Evolutionary conservation across 2,329 filamentous ascomycete genomes (phyloP), one percentile per base, ranked within the genome.

Genomic region (Alternaria atra): DNA sequence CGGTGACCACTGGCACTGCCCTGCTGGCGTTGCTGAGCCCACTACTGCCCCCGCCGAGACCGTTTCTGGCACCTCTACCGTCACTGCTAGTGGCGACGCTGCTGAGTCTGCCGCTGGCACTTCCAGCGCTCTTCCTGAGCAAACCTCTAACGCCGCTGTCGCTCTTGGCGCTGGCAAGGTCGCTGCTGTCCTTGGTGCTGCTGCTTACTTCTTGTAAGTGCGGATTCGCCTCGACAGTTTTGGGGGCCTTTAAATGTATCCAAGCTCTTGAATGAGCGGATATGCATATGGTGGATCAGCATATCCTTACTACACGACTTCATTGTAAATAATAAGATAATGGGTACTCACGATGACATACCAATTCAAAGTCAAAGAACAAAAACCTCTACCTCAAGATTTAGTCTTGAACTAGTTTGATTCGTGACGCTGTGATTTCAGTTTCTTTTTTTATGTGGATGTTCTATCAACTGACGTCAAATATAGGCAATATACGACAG

Each of bases 1-100:
- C 46, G 63, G 50, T 30, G 69, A 73, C 50, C 71, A 74, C 60
- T 73, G 70, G 70, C 66, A 72, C 60, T 73, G 71, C 44, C 71
- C 70, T 1, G 61, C 60, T 15, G 70, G 71, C n/a, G 70, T 73
- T n/a, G 35, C 70, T 3, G 65, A 73, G 61, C 71, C 71, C 9
- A 71, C 67, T 2, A 66, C 67, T 9, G 42, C 51, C 2, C 70
- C 68, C 37, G 58, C 52, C 29, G 44, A 20, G 23, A 29, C 52
- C 3, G 52, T 34, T 15, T 60, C 58, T 15, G 17, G 52, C 12
- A 53, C 55, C 50, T 57, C 66, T 17, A 53, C 64, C 12, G 60
- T 60, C 5, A 48, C 52, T 15, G 58, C 60, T 8, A 52, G 58
- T 13, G 25, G 55, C 5, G 55, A 46, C 10, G 30, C 56, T 46